Evolutionary conservation across 1,139 yeast species (phyloP).

Genomic region (Kodamaea anthophila): DNA sequence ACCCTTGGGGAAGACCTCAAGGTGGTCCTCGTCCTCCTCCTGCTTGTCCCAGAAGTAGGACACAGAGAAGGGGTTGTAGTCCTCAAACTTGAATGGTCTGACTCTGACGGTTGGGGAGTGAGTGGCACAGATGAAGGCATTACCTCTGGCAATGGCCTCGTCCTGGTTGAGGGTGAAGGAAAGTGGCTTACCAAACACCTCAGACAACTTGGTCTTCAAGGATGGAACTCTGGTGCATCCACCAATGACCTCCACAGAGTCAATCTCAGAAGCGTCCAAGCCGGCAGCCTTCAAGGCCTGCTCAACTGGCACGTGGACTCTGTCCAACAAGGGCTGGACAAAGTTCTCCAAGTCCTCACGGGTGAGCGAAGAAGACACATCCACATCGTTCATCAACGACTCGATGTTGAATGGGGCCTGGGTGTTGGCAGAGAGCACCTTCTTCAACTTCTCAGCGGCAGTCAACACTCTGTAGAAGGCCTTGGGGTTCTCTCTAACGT

Average conservation of each 20-base stretch:
- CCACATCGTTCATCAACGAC: constrained; percentile 95
- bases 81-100: constrained; percentile 98
- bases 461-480: constrained; percentile 89
- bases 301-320: constrained; percentile 73
- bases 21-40: constrained; percentile 83
- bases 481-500: constrained; percentile 84
- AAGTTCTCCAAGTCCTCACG: constrained; percentile 92
- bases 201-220: constrained; percentile 72
- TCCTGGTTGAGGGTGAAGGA: constrained; percentile 97
- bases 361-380: constrained; percentile 81
- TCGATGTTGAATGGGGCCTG: constrained; percentile 94
- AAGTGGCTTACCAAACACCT: constrained; percentile 78
- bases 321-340: constrained; percentile 72
- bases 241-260: constrained; percentile 92
- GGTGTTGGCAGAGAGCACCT: constrained; percentile 92
- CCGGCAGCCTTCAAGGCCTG: constrained; percentile 78
- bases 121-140: constrained; percentile 97
- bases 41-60: constrained; percentile 94
- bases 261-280: constrained; percentile 65
- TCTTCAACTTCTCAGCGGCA: constrained; percentile 91
- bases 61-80: constrained; percentile 84
- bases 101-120: constrained; percentile 99
- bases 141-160: constrained; percentile 98
- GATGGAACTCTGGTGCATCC: constrained; percentile 98
- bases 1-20: constrained; percentile 96